Evolutionary conservation across 2,329 filamentous ascomycete genomes (phyloP).

Genomic region (Alternaria consortialis): DNA sequence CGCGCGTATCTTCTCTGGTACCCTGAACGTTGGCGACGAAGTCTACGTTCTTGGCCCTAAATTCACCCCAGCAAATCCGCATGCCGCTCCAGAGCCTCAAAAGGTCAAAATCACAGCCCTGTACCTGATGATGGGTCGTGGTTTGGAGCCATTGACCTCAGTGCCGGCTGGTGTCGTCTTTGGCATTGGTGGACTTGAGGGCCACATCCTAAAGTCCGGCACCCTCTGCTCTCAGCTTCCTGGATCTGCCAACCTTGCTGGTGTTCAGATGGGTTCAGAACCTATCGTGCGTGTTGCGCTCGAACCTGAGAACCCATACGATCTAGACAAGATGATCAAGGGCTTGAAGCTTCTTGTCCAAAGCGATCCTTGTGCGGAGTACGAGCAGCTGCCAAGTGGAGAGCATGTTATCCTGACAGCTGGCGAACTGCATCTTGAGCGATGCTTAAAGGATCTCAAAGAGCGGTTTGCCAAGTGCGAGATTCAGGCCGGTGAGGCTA

Average conservation of each 20-base stretch:
- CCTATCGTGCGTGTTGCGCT: constrained; percentile 95
- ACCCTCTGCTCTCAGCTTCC: constrained; percentile 89
- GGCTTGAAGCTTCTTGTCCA: constrained; percentile 89
- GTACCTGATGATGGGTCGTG: constrained; percentile 95
- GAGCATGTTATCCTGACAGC: constrained; percentile 96
- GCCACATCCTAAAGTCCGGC: constrained; percentile 93
- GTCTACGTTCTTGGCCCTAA: constrained; percentile 94
- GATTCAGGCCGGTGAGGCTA: constrained; percentile 91
- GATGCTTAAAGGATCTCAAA: constrained; percentile 90
- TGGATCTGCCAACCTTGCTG: constrained; percentile 89
- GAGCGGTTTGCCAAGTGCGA: constrained; percentile 95
- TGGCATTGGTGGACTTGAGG: constrained; percentile 90
- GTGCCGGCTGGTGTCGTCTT: constrained; percentile 96
- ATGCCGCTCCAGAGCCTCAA: constrained; percentile 75
- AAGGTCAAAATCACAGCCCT: constrained; percentile 86
- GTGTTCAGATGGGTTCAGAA: constrained; percentile 79
- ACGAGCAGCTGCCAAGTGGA: constrained; percentile 89
- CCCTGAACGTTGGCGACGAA: constrained; percentile 85
- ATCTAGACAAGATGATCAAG: constrained; percentile 93
- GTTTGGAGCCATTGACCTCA: constrained; percentile 80
- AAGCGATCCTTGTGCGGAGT: constrained; percentile 94
- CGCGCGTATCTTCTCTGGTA: constrained; percentile 91
- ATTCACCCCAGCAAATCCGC: constrained; percentile 82
- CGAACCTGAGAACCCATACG: constrained; percentile 89
- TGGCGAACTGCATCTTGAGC: constrained; percentile 91